Evolutionary conservation across 352 stramenopile species (phyloP), one percentile per base, ranked within the genome.

Genomic region (Phytophthora sp.): DNA sequence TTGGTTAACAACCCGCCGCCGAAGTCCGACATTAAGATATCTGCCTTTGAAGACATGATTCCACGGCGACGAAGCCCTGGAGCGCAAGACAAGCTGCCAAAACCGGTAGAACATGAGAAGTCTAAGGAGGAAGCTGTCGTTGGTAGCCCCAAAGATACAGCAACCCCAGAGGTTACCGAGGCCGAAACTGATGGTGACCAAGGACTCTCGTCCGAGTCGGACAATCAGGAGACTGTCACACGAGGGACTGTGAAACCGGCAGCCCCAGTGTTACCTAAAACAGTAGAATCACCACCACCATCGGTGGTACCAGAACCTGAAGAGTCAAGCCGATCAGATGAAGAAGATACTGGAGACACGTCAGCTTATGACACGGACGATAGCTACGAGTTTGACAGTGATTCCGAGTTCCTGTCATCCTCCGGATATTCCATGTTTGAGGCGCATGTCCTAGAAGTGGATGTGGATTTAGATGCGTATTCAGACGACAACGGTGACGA

Each of bases 11-110:
- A 57, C 6, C 55, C 69, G 7, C 83, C 80, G 8, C 80, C 83
- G 1, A 77, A 75, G 47, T 87, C 78, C 41, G 73, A 78, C 39
- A 87, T 87, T 36, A 66, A 87, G 36, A 59, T 78, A 20, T 75
- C 73, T 1, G 76, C 76, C 2, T 83, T 84, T 24, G 64, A 81
- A n/a, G 54, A 76, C 8, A 41, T 74, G 2, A 39, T 74, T 4
- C 57, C 69, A 7, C 65, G 65, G 45, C 73, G 73, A 24, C 62
- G 70, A 4, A 69, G 49, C 36, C 66, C 64, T 1, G 74, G 57
- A 3, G 39, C 18, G 7, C 55, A 77, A 13, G 49, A 74, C 6
- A 57, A 64, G 4, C 26, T n/a, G 26, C 20, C 30, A 9, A 59
- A 64, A 16, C n/a, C 31, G 11, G 18, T n/a, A 21, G n/a, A 57